Percentiles rank a stretch among this genome's conserved stretches.
These are phyloP conservation scores for Jamesozyma spencerorum DNA, from an alignment of 805 yeast genomes.

Conservation along the genomic window DNA sequence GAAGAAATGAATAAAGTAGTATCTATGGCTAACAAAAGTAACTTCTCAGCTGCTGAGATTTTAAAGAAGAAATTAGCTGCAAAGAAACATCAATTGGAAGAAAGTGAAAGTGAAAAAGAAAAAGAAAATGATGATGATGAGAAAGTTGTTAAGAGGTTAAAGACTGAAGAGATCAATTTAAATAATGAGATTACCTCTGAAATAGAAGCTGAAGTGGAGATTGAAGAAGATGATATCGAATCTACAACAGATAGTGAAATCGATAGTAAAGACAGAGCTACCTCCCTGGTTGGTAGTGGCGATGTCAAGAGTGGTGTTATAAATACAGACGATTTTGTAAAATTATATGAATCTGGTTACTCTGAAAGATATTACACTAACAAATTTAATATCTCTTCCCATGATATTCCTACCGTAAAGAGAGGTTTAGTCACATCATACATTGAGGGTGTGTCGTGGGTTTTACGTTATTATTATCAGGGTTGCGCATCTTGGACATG, in stretches of 20 bases:
- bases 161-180: slow-evolving; percentile 13
- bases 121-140: slow-evolving; percentile 6
- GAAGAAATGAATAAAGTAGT: slow-evolving; percentile 26
- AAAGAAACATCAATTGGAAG: slow-evolving; percentile 21
- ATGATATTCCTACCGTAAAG: slow-evolving; percentile 45
- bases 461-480: slow-evolving; percentile 82
- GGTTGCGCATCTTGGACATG: slow-evolving; percentile 99
- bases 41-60: slow-evolving; percentile 40
- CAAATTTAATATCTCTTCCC: slow-evolving; percentile 55
- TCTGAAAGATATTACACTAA: slow-evolving; percentile 66
- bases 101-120: slow-evolving; percentile 17
- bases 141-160: slow-evolving; percentile 9
- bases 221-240: slow-evolving; percentile 13
- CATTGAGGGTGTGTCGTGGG: slow-evolving; percentile 97
- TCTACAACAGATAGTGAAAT: slow-evolving; percentile 12
- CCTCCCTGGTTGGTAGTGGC: slow-evolving; percentile 21
- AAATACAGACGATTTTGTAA: slow-evolving; percentile 45
- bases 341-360: slow-evolving; percentile 83
- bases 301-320: slow-evolving; percentile 29
- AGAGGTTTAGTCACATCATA: slow-evolving; percentile 60
- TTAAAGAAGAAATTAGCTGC: slow-evolving; percentile 31
- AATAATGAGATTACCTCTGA: slow-evolving; percentile 22
- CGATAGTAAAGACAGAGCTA: slow-evolving; percentile 7
- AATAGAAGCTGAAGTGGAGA: slow-evolving; percentile 14
- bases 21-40: slow-evolving; percentile 32